These are phyloP conservation scores for Psidium friedrichsthalianum DNA, from an alignment of 345 rosid genomes.

Conservation along the genomic window DNA sequence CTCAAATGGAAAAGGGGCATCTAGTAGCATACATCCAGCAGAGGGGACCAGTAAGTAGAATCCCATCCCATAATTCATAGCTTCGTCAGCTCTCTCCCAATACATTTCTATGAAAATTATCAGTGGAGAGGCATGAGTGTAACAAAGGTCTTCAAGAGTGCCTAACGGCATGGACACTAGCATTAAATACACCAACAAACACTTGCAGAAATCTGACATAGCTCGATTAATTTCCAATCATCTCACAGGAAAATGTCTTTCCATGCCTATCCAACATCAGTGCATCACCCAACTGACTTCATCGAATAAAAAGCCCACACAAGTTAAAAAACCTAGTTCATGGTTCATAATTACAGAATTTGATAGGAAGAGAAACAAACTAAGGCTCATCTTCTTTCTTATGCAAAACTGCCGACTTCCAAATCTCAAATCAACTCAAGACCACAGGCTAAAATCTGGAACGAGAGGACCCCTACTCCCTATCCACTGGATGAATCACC, in stretches of 20 bases:
- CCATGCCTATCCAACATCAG: neutral
- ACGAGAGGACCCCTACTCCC: constrained; percentile 22
- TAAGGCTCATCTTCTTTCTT: neutral
- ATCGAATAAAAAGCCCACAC: neutral
- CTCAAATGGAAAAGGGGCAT: neutral
- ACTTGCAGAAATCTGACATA: neutral
- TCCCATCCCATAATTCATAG: neutral
- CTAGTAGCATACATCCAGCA: neutral
- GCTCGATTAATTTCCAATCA: neutral
- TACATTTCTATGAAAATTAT: neutral
- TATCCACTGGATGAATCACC: constrained; percentile 45
- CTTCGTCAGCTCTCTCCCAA: neutral
- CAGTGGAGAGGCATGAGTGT: neutral
- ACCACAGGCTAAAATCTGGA: neutral
- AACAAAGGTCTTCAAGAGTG: neutral
- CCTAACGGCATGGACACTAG: neutral
- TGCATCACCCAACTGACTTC: neutral
- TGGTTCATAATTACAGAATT: neutral
- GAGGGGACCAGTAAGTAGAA: neutral
- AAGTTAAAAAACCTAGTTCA: neutral
- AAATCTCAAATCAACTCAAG: constrained; percentile 2
- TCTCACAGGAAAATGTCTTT: neutral
- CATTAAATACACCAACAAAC: neutral
- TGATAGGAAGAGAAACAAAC: neutral
- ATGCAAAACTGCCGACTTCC: neutral